Conservation (phyloP, 805 yeast genomes). For the Cyberlindnera xylosilytica region DNA sequence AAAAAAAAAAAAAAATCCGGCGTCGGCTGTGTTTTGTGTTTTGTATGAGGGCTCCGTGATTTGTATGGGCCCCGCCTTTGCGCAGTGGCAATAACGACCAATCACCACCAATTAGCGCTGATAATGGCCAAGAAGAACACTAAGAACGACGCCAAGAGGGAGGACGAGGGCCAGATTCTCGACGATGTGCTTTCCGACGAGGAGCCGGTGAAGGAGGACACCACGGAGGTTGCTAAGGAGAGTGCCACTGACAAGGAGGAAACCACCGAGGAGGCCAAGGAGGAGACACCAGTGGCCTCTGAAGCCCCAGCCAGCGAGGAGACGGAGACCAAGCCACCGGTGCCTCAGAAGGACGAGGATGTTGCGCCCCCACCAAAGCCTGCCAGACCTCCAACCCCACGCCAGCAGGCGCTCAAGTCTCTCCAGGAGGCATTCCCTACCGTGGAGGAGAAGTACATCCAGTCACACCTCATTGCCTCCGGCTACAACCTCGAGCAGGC, state of each 20-base stretch:
- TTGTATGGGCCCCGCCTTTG: too few species aligned
- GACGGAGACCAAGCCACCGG: conserved; percentile 8
- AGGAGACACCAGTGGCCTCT: not conserved
- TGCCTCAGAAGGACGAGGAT: conserved; percentile 11
- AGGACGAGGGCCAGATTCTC: conserved; percentile 18
- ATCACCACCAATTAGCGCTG: too few species aligned
- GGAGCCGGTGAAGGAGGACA: conserved; percentile 10
- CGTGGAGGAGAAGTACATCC: conserved; percentile 64
- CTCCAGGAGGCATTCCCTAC: conserved; percentile 85
- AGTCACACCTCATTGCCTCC: conserved; percentile 83
- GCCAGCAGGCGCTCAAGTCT: conserved; percentile 50
- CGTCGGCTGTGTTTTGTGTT: too few species aligned
- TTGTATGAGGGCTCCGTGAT: too few species aligned
- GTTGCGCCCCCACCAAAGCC: conserved; percentile 46
- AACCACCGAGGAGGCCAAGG: conserved; percentile 4
- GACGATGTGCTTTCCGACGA: conserved; percentile 19
- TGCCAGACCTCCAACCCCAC: conserved; percentile 61
- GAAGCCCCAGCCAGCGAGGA: not conserved
- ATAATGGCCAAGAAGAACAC: conserved; percentile 15
- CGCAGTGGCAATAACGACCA: too few species aligned
- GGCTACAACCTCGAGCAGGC: conserved; percentile 80
- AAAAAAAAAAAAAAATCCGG: too few species aligned
- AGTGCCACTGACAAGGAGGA: too few species aligned
- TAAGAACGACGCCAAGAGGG: conserved; percentile 9
- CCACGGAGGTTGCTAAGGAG: conserved; percentile 10